phyloP scores from a whole-genome alignment of 1,139 yeast genomes.

The Saccharomyces pastorianus region DNA sequence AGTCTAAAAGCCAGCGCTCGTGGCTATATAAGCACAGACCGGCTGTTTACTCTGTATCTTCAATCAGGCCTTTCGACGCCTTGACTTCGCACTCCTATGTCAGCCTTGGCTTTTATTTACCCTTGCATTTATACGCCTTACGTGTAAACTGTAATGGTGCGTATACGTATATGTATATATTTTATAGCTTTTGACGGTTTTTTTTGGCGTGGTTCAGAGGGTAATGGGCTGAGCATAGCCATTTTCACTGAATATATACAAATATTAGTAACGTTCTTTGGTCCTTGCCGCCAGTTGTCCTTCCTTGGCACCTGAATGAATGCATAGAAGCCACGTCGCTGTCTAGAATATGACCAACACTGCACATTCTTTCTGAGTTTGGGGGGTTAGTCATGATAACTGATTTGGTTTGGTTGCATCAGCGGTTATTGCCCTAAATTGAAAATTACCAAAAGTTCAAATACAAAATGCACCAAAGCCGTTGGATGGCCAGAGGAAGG shows the following conservation, averaged over 20 bases:
- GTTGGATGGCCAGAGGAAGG: no score
- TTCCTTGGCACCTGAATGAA: no score
- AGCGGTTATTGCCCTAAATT: no score
- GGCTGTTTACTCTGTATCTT: neutral
- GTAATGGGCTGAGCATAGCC: neutral
- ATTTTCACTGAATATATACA: neutral
- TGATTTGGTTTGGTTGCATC: no score
- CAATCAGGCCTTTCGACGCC: neutral
- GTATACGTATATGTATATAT: neutral
- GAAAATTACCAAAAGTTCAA: no score
- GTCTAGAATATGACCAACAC: no score
- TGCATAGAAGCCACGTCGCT: no score
- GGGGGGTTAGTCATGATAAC: no score
- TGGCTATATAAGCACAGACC: neutral
- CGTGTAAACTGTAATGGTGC: neutral
- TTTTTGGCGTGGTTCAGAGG: neutral
- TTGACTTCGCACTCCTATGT: neutral
- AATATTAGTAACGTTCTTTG: neutral
- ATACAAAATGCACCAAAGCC: no score
- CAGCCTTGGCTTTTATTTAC: neutral
- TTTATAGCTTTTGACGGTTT: neutral
- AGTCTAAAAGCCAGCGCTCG: neutral
- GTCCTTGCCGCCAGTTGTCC: neutral
- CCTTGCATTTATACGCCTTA: neutral
- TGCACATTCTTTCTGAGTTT: no score